Evolutionary conservation across 2,329 filamentous ascomycete species (phyloP).

Genomic region (Camillea tinctor): DNA sequence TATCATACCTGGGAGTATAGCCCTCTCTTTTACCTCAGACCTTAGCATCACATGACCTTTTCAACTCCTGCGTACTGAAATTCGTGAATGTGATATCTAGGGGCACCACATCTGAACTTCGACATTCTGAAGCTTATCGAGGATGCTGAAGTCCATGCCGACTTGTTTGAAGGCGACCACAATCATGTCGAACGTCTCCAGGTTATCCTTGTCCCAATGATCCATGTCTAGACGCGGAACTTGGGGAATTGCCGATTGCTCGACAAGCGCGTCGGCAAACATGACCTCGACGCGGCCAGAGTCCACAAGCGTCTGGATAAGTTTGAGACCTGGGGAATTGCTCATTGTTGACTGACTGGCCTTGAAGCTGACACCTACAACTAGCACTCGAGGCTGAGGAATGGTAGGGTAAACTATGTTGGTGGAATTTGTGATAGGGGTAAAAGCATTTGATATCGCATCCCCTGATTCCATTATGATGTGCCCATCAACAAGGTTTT

Average conservation of each 20-base stretch:
- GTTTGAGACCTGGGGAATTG: constrained; percentile 47
- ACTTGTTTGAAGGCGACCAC: constrained; percentile 44
- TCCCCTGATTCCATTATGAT: not conserved
- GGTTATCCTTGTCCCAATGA: constrained; percentile 37
- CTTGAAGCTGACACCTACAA: constrained; percentile 52
- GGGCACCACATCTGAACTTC: constrained; percentile 41
- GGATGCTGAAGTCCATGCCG: constrained; percentile 39
- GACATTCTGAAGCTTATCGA: constrained; percentile 35
- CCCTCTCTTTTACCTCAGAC: not conserved
- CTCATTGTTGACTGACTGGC: constrained; percentile 45
- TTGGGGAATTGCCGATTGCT: constrained; percentile 40
- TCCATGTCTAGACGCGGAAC: constrained; percentile 37
- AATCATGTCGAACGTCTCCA: constrained; percentile 43
- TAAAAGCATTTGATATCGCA: not conserved
- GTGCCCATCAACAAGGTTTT: not conserved
- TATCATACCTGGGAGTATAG: too few relatives aligned
- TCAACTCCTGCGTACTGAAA: not conserved
- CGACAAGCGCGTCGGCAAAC: constrained; percentile 45
- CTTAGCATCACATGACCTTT: not conserved
- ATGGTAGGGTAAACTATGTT: not conserved
- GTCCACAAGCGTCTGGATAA: constrained; percentile 38
- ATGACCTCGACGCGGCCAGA: constrained; percentile 40
- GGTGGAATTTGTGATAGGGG: not conserved
- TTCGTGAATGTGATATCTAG: not conserved
- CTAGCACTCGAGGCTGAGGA: constrained; percentile 35